Base-by-base conservation (phyloP, 768 basidiomycete species). In the Suillus bovinus region DNA sequence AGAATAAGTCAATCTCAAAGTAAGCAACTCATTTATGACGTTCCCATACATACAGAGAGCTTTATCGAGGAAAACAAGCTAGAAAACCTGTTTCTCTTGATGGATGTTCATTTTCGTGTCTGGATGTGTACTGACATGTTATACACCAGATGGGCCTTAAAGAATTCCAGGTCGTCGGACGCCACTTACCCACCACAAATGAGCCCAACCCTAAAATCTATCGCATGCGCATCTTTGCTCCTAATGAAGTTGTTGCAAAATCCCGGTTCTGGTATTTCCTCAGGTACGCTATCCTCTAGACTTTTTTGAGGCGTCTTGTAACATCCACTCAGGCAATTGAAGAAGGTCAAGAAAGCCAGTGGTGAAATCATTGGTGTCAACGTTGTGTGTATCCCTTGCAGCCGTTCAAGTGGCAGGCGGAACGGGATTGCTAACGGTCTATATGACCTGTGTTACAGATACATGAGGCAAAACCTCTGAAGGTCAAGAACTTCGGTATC, bases 261-360 rank as follows among this genome's bases (percentile, higher is more conserved):
- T 96, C 94, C 57, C 89, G 96, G 63, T 99, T 97, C 90, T 99
- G 97, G 96, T 98, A 98, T 82, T 99, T 96, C 88, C 83, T 99
- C 64, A 88, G 90, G 91, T 91, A 66, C 70, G 87, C 69, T 5
- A 34, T 65, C 10, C 16, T 36, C 8, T 6, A 29, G 22, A 49
- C 2, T 47, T 50, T 49, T 22, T 58, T 5, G 11, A 16, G 20
- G 16, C 42, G 7, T 4, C 36, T 34, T 61, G 49, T 59, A 38
- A 53, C n/a, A 29, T 34, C 22, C 29, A 17, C 3, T 36, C 4
- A 92, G 96, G 78, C 91, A 98, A 80, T 79, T 99, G 70, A 94
- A 97, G 80, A 99, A 99, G 85, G 96, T 96, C 81, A 99, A 99
- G 86, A 97, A 96, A 82, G 96, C 96, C 80, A 93, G 86, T 78